phyloP scores from a whole-genome alignment of 345 rosid species.

The Stellera chamaejasme region DNA sequence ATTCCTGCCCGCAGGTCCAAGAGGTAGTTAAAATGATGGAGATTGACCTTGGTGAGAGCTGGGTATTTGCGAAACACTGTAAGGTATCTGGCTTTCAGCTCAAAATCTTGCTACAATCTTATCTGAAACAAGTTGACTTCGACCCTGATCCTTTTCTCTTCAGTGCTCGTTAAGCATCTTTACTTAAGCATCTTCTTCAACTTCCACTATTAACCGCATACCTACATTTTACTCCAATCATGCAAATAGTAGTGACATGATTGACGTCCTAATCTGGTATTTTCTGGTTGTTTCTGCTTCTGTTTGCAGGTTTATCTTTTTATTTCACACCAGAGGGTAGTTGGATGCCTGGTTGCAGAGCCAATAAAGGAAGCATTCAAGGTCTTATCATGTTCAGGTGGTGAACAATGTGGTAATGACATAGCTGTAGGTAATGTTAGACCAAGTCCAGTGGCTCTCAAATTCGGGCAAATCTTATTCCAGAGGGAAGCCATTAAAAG shows the following conservation, averaged over 20 bases:
- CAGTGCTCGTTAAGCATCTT: no score
- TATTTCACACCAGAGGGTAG: slow-evolving; percentile 47
- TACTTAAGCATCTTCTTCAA: no score
- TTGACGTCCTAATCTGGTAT: background rate
- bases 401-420: slow-evolving; percentile 10
- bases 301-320: slow-evolving; percentile 61
- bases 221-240: no score
- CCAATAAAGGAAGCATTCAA: slow-evolving; percentile 74
- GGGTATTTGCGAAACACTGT: slow-evolving; percentile 70
- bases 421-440: slow-evolving; percentile 20
- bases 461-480: slow-evolving; percentile 52
- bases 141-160: no score
- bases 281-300: background rate
- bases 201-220: no score
- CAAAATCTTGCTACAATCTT: background rate
- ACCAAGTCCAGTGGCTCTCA: slow-evolving; percentile 35
- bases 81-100: slow-evolving; percentile 31
- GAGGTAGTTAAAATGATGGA: slow-evolving; percentile 83
- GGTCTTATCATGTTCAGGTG: slow-evolving; percentile 29
- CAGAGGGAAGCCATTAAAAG: slow-evolving; percentile 48
- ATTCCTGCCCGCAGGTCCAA: slow-evolving; percentile 40
- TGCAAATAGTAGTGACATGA: background rate
- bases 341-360: slow-evolving; percentile 73
- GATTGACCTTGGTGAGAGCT: slow-evolving; percentile 63
- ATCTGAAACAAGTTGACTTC: no score